Percentiles rank a stretch among this genome's conserved stretches.
Conservation (phyloP, 352 stramenopile genomes). For the Aphanomyces astaci region DNA sequence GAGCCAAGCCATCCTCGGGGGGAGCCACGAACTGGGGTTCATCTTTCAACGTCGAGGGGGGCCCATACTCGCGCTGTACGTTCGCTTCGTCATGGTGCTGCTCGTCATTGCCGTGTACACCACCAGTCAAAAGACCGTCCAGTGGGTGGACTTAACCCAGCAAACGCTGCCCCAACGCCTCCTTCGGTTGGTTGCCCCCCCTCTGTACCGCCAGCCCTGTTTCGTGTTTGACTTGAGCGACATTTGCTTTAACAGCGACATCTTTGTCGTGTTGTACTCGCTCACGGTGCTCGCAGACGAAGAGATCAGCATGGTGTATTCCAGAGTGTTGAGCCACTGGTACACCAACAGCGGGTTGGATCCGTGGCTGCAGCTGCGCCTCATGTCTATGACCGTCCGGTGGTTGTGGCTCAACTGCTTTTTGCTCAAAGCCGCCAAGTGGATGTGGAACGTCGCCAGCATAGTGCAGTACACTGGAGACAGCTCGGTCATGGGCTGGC, state of each 20-base stretch:
- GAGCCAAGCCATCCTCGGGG: not conserved
- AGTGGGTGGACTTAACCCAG: conserved; percentile 1
- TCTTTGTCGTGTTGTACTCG: conserved; percentile 19
- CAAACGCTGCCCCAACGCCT: not conserved
- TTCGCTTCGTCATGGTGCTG: too few relatives aligned
- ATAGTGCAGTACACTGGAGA: conserved; percentile 9
- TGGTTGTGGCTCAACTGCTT: conserved; percentile 19
- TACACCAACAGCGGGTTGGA: not conserved
- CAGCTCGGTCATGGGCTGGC: not conserved
- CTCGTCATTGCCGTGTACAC: too few relatives aligned
- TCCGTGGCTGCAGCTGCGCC: not conserved
- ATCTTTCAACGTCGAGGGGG: not conserved
- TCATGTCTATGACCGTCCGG: not conserved
- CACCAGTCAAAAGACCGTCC: too few relatives aligned
- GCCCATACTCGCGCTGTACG: too few relatives aligned
- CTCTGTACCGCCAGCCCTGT: not conserved
- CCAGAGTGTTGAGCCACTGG: not conserved
- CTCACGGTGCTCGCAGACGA: conserved; percentile 1
- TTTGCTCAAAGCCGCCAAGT: conserved; percentile 1
- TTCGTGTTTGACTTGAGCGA: conserved; percentile 1
- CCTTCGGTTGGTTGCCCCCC: not conserved
- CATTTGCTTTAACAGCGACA: conserved; percentile 20
- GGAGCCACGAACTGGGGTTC: not conserved
- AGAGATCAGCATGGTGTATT: not conserved
- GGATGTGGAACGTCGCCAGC: not conserved